Evolutionary conservation across 768 basidiomycete genomes (phyloP), one percentile per base, ranked within the genome.

Genomic region (Podaxis sp.): DNA sequence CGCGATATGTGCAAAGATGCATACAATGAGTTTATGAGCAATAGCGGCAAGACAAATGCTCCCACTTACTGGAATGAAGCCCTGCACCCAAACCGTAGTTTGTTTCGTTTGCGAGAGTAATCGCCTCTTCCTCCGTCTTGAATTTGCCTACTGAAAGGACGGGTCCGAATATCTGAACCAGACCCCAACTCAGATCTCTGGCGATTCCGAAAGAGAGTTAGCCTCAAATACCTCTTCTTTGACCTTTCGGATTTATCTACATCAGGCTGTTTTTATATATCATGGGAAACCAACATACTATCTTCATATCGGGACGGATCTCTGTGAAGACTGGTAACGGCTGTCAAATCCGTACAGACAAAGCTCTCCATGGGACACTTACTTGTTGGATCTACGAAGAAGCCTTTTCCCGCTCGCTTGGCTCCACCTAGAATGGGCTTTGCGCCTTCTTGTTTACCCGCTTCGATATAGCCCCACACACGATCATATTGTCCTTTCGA

Each of bases 11-110:
- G 61, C 59, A 46, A 55, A 64, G 62, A 69, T 65, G 50, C 68
- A 58, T 25, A 33, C 17, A 33, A 43, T 49, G 36, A 52, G 15
- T 25, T 55, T 49, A 51, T 64, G 33, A 27, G 50, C 47, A 64
- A 59, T 49, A 12, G 11, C 12, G n/a, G 50, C 29, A 40, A 25
- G n/a, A n/a, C 25, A 3, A 11, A 17, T 62, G 46, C 41, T 50
- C 57, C 36, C 46, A 76, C 85, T 65, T 73, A 91, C 91, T 90
- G 41, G 87, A 95, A 75, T 96, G 94, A 55, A 98, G 79, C 8
- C 92, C 96, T 13, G 95, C 94, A 8, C 93, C 95, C 38, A 98
- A 83, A 38, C 96, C 96, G 73, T 96, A 98, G 54, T 79, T 84
- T 5, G 94, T 93, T 70, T 90, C 85, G 75, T 98, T 98, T 37